Evolutionary conservation across 345 rosid species (phyloP).

Genomic region (Citrus sinensis): DVS_A1.0 CM039162.1:24507001-24507500

Average conservation of each 20-base stretch:
- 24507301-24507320: not conserved
- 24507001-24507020: not conserved
- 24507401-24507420: constrained; percentile 6
- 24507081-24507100: not conserved
- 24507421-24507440: constrained; percentile 91
- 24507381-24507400: not conserved
- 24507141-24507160: not conserved
- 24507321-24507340: not conserved
- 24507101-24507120: not conserved
- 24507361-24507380: not conserved
- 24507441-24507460: constrained; percentile 87
- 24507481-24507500: constrained; percentile 98
- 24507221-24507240: not conserved
- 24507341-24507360: not conserved
- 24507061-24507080: not conserved
- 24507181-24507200: not conserved
- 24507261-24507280: not conserved
- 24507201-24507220: not conserved
- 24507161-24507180: not conserved
- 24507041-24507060: not conserved
- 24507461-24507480: constrained; percentile 75
- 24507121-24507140: not conserved
- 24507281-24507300: not conserved
- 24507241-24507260: not conserved
- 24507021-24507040: not conserved